A percentile compares a stretch with the other conserved stretches of the same genome.
Conservation (phyloP, 129 eudicot genomes). For the Gnaphalium uliginosum region DNA sequence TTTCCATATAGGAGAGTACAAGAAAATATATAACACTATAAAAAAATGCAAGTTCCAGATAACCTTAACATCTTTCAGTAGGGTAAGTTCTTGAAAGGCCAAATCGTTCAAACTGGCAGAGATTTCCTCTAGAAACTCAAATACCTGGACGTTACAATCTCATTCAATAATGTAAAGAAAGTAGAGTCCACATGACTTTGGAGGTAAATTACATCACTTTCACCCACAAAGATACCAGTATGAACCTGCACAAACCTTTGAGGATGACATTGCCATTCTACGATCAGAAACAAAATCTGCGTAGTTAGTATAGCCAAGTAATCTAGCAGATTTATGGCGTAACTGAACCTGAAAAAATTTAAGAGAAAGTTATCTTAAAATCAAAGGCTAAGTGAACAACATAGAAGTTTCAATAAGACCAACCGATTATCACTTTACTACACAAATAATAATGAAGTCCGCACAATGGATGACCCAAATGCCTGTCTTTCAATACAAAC, state of each 20-base stretch:
- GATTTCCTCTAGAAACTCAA: conserved; percentile 81
- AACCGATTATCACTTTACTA: neutral
- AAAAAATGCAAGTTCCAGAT: conserved; percentile 18
- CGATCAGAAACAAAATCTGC: conserved; percentile 70
- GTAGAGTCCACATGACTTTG: neutral
- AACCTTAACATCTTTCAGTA: conserved; percentile 77
- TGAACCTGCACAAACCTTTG: conserved; percentile 62
- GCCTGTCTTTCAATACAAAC: neutral
- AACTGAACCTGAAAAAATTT: conserved; percentile 56
- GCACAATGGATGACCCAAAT: conserved; percentile 16
- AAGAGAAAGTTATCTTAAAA: conserved; percentile 19
- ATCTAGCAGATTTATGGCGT: conserved; percentile 86
- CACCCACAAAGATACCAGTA: conserved; percentile 7
- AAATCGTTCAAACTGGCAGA: conserved; percentile 71
- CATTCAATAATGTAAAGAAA: conserved; percentile 6
- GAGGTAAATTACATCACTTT: neutral
- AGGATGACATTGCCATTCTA: conserved; percentile 87
- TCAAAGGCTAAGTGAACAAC: conserved; percentile 7
- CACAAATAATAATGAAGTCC: conserved; percentile 7
- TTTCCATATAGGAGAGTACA: neutral
- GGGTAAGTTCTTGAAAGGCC: conserved; percentile 72
- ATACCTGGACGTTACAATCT: conserved; percentile 48
- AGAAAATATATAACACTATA: conserved; percentile 22
- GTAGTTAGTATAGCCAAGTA: conserved; percentile 85
- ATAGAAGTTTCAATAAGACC: conserved; percentile 2